These are phyloP conservation scores for Chionographis japonica DNA, from an alignment of 106 monocot species.

Conservation along the genomic window DNA sequence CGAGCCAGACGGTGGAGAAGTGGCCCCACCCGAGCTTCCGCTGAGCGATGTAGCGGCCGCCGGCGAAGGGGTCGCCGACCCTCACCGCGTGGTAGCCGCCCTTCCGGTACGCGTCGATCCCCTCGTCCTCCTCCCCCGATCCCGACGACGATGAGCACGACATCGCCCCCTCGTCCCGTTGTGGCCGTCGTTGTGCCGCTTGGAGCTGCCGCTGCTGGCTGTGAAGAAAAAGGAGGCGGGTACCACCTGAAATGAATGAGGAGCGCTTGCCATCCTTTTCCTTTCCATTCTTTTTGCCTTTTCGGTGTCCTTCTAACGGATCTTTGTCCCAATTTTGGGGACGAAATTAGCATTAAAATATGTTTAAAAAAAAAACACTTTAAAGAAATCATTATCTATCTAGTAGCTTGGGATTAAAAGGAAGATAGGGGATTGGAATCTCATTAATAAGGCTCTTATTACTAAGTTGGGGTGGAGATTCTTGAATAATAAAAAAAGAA, in stretches of 20 bases:
- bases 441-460: too few species aligned
- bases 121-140: constrained; percentile 73
- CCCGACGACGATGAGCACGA: constrained; percentile 58
- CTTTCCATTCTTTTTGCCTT: too few species aligned
- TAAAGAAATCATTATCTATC: too few species aligned
- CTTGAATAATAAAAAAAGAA: too few species aligned
- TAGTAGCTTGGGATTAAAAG: too few species aligned
- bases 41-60: constrained; percentile 76
- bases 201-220: background rate
- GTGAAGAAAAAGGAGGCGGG: background rate
- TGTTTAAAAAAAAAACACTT: too few species aligned
- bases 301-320: too few species aligned
- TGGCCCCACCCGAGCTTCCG: constrained; percentile 93
- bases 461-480: too few species aligned
- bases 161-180: constrained; percentile 16
- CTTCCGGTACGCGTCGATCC: constrained; percentile 65
- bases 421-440: too few species aligned
- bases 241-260: background rate
- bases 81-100: constrained; percentile 90
- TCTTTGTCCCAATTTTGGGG: too few species aligned
- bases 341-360: too few species aligned
- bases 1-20: constrained; percentile 96
- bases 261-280: too few species aligned
- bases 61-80: constrained; percentile 59
- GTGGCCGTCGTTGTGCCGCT: background rate